Conservation (phyloP, 176 grass and related monocot species). For the Panicum miliaceum region DNA sequence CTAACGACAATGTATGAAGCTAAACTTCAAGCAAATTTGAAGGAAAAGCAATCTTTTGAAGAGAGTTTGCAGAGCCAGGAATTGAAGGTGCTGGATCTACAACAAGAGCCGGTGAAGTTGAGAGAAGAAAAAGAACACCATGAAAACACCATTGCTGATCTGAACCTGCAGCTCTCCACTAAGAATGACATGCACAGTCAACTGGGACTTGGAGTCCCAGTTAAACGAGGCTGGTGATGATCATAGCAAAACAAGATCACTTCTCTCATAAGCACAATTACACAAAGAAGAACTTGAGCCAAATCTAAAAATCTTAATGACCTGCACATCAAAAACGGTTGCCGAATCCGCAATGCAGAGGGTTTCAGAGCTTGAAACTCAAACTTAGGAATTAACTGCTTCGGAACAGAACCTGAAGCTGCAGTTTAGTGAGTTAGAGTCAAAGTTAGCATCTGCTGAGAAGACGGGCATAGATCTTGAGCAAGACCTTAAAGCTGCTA, state of each 20-base stretch:
- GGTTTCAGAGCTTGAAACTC: constrained; percentile 63
- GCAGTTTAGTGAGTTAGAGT: constrained; percentile 61
- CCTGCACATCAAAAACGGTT: constrained; percentile 62
- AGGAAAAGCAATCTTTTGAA: constrained; percentile 67
- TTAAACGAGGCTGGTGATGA: constrained; percentile 53
- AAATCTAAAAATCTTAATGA: constrained; percentile 66
- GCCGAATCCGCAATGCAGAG: constrained; percentile 46
- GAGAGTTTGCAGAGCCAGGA: constrained; percentile 65
- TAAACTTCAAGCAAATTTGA: constrained; percentile 53
- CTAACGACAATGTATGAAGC: constrained; percentile 45
- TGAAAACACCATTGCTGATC: constrained; percentile 56
- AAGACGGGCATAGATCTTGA: constrained; percentile 66
- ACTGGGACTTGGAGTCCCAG: constrained; percentile 63
- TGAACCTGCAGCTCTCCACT: constrained; percentile 50
- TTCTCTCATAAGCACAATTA: constrained; percentile 66
- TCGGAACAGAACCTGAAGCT: constrained; percentile 61
- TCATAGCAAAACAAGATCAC: constrained; percentile 59
- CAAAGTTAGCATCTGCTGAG: constrained; percentile 66
- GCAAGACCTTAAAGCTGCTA: constrained; percentile 63
- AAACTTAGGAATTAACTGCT: constrained; percentile 58
- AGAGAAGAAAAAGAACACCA: constrained; percentile 61
- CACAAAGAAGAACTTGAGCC: constrained; percentile 75
- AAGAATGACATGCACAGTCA: constrained; percentile 51
- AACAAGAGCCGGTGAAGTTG: constrained; percentile 56
- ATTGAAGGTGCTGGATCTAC: constrained; percentile 52